Evolutionary conservation across 2,329 filamentous ascomycete species (phyloP).

Genomic region (Penicillium italicum): DNA sequence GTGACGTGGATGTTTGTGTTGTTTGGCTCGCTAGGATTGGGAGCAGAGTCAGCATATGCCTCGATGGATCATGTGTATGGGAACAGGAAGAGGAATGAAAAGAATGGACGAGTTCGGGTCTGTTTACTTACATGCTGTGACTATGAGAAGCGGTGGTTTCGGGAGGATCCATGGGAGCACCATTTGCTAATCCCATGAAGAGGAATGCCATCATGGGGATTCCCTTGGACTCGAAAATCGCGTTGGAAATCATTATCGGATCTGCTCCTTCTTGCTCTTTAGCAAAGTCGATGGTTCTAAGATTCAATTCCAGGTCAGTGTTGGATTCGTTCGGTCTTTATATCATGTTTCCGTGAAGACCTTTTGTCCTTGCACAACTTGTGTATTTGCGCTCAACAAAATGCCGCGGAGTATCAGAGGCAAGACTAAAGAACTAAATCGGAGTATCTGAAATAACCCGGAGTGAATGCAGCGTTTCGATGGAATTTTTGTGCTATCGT

Average conservation of each 20-base stretch:
- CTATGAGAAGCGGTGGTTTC: too few relatives aligned
- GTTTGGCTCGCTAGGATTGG: neutral
- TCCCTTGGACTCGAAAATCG: neutral
- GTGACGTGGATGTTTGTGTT: slow-evolving; percentile 29
- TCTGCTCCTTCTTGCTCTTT: neutral
- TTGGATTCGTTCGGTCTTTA: neutral
- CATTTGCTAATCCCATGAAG: neutral
- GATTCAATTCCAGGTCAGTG: neutral
- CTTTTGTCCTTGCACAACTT: too few relatives aligned
- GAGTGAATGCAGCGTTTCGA: neutral
- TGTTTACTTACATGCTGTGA: neutral
- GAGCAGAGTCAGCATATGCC: neutral
- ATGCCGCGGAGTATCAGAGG: neutral
- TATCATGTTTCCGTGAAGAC: neutral
- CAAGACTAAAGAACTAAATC: neutral
- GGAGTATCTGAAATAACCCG: neutral
- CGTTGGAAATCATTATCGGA: neutral
- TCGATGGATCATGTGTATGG: neutral
- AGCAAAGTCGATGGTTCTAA: neutral
- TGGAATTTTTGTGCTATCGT: neutral
- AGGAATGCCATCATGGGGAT: neutral
- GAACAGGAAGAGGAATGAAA: neutral
- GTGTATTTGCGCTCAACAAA: too few relatives aligned
- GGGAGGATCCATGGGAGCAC: neutral
- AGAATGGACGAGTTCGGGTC: too few relatives aligned